A percentile compares a stretch with the other conserved stretches of the same genome.
phyloP scores from a whole-genome alignment of 768 basidiomycete genomes.

The Tylopilus sp. region DNA sequence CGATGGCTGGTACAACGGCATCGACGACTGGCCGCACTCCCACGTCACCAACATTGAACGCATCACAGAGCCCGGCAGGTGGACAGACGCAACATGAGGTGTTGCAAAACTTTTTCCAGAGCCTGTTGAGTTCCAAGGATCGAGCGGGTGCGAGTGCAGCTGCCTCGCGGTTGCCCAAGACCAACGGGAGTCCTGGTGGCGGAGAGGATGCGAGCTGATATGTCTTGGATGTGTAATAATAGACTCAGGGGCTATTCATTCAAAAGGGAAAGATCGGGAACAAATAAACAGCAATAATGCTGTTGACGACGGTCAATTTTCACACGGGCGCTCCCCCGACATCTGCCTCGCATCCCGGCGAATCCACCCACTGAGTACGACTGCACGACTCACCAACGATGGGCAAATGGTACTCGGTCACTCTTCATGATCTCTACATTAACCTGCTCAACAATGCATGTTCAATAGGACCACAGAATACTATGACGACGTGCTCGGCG shows the following conservation, averaged over 20 bases:
- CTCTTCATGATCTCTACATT: background rate
- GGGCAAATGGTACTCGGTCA: slow-evolving; percentile 65
- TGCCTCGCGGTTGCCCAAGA: slow-evolving; percentile 29
- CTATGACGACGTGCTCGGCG: slow-evolving; percentile 67
- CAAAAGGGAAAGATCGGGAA: background rate
- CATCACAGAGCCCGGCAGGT: slow-evolving; percentile 42
- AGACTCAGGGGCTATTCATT: background rate
- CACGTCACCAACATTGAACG: slow-evolving; percentile 35
- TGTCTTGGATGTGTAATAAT: background rate
- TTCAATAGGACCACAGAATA: slow-evolving; percentile 62
- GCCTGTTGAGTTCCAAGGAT: slow-evolving; percentile 68
- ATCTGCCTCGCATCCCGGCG: slow-evolving; percentile 23
- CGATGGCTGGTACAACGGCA: slow-evolving; percentile 35
- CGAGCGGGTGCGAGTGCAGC: slow-evolving; percentile 37
- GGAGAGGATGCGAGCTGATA: slow-evolving; percentile 37
- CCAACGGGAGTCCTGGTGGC: slow-evolving; percentile 35
- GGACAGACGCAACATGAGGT: slow-evolving; percentile 80
- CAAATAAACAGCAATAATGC: slow-evolving; percentile 21
- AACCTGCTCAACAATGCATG: background rate
- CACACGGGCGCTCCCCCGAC: slow-evolving; percentile 20
- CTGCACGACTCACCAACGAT: slow-evolving; percentile 35
- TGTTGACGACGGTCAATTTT: slow-evolving; percentile 18
- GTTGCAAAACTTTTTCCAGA: slow-evolving; percentile 85
- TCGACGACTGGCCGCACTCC: slow-evolving; percentile 34
- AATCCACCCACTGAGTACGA: background rate